Evolutionary conservation across 1,284 basidiomycete genomes (phyloP).

Genomic region (Filobasidium uniguttulatum): DNA sequence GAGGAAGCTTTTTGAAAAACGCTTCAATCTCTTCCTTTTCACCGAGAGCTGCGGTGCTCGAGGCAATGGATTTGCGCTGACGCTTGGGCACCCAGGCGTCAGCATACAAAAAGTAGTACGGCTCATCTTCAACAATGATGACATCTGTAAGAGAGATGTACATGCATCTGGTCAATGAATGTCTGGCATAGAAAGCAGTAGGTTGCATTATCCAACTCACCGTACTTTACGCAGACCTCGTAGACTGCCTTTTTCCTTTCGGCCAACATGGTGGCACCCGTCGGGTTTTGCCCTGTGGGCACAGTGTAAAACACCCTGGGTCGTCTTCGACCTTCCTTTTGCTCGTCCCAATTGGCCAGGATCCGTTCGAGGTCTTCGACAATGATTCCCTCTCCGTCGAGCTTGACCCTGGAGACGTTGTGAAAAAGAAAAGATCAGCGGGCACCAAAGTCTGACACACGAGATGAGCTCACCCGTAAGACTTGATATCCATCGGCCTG

Average conservation of each 20-base stretch:
- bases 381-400: conserved; percentile 60
- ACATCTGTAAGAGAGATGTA: conserved; percentile 33
- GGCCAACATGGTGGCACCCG: conserved; percentile 48
- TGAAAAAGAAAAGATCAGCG: background rate
- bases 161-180: background rate
- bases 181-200: background rate
- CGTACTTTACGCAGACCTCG: conserved; percentile 58
- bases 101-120: conserved; percentile 59
- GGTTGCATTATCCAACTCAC: conserved; percentile 14
- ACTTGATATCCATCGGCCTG: background rate
- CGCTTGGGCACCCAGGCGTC: conserved; percentile 27
- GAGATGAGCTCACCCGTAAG: background rate
- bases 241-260: conserved; percentile 64
- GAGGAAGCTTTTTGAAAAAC: conserved; percentile 41
- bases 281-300: conserved; percentile 52
- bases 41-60: conserved; percentile 31
- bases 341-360: conserved; percentile 54
- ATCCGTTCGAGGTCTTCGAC: conserved; percentile 48
- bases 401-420: conserved; percentile 39
- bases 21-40: conserved; percentile 20
- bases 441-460: background rate
- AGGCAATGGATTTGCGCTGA: conserved; percentile 12
- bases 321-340: conserved; percentile 37
- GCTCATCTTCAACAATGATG: conserved; percentile 66
- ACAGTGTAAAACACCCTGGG: conserved; percentile 56